Base-by-base conservation (phyloP, 176 grass and related monocot genomes). In the Zoysia pacifica region DNA sequence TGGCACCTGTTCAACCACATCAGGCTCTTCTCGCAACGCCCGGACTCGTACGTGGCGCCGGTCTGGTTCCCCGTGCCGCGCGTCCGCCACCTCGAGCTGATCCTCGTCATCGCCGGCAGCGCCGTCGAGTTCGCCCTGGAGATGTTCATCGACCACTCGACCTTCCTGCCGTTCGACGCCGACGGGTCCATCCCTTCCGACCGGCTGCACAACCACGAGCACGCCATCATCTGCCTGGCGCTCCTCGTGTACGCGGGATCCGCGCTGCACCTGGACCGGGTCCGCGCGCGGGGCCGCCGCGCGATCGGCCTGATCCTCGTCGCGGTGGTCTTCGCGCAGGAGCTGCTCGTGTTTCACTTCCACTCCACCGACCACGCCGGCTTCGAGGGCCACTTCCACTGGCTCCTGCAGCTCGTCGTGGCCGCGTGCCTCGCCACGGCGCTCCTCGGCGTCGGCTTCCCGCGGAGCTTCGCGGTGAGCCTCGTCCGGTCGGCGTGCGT, bases 171-270 rank as follows among this genome's bases (percentile, higher is more conserved):
- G 14, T 87, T 93, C 87, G 90, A 81, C 62, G 80, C 79, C 11
- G 84, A 93, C 84, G 90, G 90, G 5, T 81, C 84, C 65, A 90
- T 93, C 83, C 90, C 90, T 7, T 73, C 84, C 1, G 81, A 60
- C 77, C 87, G 87, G 4, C 87, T 93, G 51, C 90, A 93, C 87
- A 93, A 93, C 87, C 87, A 87, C 77, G 87, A 93, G 84, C 90
- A 90, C 73, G 87, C 87, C 71, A 20, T 86, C 84, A 87, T 93
- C 67, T 89, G 86, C 67, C 52, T 87, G 13, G 52, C 67, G 5
- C 87, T 93, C 28, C 51, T 87, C 76, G 61, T 90, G 60, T 93
- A 93, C 77, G 84, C 84, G 2, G 60, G 9, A 65, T 74, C 78
- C 67, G 86, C 85, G 7, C 46, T 93, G 20, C 84, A 83, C 83